A percentile compares a stretch with the other conserved stretches of the same genome.
These are phyloP conservation scores for Talaromyces thailandensis DNA, from an alignment of 495 filamentous ascomycete species.

Conservation along the genomic window DNA sequence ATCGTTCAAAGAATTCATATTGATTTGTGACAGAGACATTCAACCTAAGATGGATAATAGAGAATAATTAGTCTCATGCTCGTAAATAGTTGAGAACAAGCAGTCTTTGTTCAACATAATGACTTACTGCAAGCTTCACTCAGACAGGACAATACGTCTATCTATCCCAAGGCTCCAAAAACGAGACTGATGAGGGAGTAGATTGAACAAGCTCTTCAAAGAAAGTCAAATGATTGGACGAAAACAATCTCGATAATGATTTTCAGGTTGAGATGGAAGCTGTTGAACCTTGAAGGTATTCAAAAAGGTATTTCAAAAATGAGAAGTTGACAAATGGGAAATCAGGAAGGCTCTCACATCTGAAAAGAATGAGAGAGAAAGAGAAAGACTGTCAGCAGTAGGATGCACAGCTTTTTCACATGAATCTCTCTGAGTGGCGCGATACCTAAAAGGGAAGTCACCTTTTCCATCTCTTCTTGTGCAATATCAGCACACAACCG, in stretches of 20 bases:
- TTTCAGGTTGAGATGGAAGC: neutral
- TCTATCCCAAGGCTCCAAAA: neutral
- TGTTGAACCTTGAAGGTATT: neutral
- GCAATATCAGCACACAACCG: neutral
- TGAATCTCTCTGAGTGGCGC: neutral
- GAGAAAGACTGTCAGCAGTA: neutral
- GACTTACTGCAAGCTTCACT: neutral
- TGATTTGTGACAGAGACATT: neutral
- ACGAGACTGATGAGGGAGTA: neutral
- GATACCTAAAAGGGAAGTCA: neutral
- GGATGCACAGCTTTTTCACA: neutral
- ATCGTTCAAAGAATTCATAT: neutral
- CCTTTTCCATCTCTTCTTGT: neutral
- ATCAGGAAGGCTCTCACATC: neutral
- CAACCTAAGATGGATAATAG: neutral
- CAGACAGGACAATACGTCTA: neutral
- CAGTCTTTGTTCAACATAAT: neutral
- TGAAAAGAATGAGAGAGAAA: neutral
- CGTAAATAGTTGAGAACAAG: neutral
- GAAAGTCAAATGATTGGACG: neutral
- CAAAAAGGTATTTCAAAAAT: neutral
- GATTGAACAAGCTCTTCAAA: neutral
- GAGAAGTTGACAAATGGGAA: neutral
- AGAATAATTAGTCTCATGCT: neutral
- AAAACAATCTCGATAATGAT: neutral